phyloP scores from a whole-genome alignment of 2,329 filamentous ascomycete species.

The Fusarium sublunatum region DNA sequence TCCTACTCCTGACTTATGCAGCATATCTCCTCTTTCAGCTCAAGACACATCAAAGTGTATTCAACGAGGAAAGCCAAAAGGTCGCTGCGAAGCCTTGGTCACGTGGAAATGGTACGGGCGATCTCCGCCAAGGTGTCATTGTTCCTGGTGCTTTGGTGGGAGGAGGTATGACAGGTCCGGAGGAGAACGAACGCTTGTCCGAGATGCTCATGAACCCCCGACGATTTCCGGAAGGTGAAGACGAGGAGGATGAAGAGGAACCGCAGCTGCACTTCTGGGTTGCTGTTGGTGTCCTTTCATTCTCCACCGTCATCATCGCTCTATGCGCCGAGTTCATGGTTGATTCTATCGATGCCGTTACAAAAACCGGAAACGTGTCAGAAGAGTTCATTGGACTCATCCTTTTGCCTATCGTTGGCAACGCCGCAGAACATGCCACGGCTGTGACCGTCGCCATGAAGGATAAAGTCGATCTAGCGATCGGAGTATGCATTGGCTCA shows the following conservation, averaged over 20 bases:
- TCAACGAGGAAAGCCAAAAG: conserved; percentile 83
- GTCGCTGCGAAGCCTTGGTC: conserved; percentile 69
- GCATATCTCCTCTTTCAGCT: conserved; percentile 92
- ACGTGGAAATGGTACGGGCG: conserved; percentile 47
- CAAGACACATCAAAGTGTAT: conserved; percentile 83
- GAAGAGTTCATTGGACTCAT: conserved; percentile 84
- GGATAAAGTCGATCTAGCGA: too few relatives aligned
- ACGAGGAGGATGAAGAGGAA: conserved; percentile 76
- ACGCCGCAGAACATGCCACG: conserved; percentile 84
- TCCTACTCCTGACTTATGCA: conserved; percentile 84
- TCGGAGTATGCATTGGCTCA: too few relatives aligned
- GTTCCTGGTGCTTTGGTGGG: conserved; percentile 55
- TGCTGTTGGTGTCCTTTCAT: conserved; percentile 75
- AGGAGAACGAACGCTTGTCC: conserved; percentile 59
- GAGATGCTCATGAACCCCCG: conserved; percentile 57
- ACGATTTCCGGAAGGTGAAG: conserved; percentile 51
- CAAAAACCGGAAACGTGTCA: conserved; percentile 68
- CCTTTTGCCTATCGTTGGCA: conserved; percentile 84
- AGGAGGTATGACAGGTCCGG: conserved; percentile 48
- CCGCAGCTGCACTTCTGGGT: conserved; percentile 79
- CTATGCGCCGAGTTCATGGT: conserved; percentile 86
- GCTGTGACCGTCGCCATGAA: too few relatives aligned
- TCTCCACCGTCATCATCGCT: conserved; percentile 83
- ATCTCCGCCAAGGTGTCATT: conserved; percentile 55
- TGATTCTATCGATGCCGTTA: conserved; percentile 76